Evolutionary conservation across 176 grass and related monocot genomes (phyloP).

Genomic region (Tillandsia fasciculata): DNA sequence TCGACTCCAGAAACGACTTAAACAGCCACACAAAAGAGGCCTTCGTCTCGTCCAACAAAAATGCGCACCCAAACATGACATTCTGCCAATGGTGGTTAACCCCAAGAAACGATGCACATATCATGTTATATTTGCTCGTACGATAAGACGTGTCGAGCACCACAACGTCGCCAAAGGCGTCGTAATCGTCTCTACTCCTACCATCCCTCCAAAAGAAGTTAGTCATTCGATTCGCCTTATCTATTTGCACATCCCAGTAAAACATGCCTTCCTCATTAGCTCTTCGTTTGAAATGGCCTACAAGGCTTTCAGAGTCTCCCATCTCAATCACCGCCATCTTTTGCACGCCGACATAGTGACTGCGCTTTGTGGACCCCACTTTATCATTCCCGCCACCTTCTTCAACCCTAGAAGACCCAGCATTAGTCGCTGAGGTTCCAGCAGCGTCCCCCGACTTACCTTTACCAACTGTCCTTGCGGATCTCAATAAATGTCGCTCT

Average conservation of each 20-base stretch:
- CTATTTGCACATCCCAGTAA: slow-evolving; percentile 77
- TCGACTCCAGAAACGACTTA: slow-evolving; percentile 64
- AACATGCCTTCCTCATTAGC: slow-evolving; percentile 86
- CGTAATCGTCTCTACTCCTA: slow-evolving; percentile 64
- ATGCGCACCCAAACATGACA: slow-evolving; percentile 57
- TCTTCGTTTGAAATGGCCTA: slow-evolving; percentile 69
- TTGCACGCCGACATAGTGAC: too few species aligned
- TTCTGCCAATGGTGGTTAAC: slow-evolving; percentile 89
- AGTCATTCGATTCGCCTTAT: slow-evolving; percentile 59
- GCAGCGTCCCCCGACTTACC: slow-evolving; percentile 32
- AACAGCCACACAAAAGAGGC: slow-evolving; percentile 66
- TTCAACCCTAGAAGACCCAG: too few species aligned
- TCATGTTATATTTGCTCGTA: slow-evolving; percentile 54
- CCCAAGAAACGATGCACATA: slow-evolving; percentile 67
- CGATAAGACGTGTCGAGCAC: slow-evolving; percentile 68
- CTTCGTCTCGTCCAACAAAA: slow-evolving; percentile 68
- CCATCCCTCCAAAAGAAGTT: slow-evolving; percentile 83
- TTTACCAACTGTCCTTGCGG: slow-evolving; percentile 46
- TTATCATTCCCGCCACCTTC: too few species aligned
- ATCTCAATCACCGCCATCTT: slow-evolving; percentile 16
- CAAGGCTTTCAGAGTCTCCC: slow-evolving; percentile 56
- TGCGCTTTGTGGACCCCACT: too few species aligned
- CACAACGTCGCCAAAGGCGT: slow-evolving; percentile 78
- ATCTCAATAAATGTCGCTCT: slow-evolving; percentile 74
- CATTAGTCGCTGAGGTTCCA: too few species aligned